These are phyloP conservation scores for Umbelopsis vinacea DNA, from an alignment of 192 early-diverging fungal species.

Conservation along the genomic window DNA sequence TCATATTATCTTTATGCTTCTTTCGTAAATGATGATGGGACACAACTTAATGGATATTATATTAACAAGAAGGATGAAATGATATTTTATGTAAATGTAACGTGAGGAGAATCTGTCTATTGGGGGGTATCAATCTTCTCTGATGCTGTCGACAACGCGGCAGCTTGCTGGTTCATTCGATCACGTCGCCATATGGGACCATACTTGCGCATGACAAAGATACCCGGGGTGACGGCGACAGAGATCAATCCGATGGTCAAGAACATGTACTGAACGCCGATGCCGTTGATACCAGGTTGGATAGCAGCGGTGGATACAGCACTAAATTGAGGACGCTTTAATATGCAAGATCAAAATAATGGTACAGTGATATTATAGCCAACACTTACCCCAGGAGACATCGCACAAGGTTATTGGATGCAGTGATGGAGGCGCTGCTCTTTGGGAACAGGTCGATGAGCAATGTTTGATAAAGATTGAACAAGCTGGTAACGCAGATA, in stretches of 20 bases:
- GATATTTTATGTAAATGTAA: no score
- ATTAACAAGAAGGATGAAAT: no score
- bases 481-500: neutral
- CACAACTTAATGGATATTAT: no score
- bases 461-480: conserved; percentile 21
- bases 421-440: conserved; percentile 28
- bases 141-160: neutral
- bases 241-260: conserved; percentile 5
- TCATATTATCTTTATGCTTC: no score
- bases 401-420: conserved; percentile 32
- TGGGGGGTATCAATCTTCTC: neutral
- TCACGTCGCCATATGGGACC: conserved; percentile 12
- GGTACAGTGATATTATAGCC: neutral
- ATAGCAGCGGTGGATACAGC: conserved; percentile 25
- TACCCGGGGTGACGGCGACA: neutral
- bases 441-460: conserved; percentile 27
- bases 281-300: conserved; percentile 24
- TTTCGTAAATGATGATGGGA: no score
- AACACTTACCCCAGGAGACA: conserved; percentile 29
- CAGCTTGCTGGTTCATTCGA: neutral
- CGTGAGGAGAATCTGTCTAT: no score
- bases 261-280: conserved; percentile 26
- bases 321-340: neutral
- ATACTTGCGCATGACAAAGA: conserved; percentile 3
- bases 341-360: no score